Base-by-base conservation (phyloP, 2,329 filamentous ascomycete genomes). In the Plectosphaerella plurivora region DNA sequence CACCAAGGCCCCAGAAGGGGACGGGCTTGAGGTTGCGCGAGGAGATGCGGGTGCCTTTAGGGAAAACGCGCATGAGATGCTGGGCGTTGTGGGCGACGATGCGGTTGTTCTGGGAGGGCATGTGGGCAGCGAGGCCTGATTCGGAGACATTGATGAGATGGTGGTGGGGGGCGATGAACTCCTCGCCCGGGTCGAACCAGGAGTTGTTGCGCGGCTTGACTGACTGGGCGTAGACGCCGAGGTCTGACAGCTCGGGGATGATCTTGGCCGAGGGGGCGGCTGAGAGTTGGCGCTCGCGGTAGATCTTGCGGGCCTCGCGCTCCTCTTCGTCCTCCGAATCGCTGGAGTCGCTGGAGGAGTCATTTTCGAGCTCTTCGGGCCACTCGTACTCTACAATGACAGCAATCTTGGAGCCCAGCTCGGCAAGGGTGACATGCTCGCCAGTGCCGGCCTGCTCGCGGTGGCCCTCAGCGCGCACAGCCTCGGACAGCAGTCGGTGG, bases 121-220 rank as follows among this genome's bases (percentile, higher is more conserved):
- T 68, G 51, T 83, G 74, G 2, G 70, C 62, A 3, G 72, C 67
- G 1, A 88, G 69, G 0, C 81, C 82, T 1, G 76, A 78, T 64
- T 88, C 85, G 2, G 84, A 88, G 3, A 88, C 77, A 60, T 89
- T 88, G 74, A 87, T 84, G 56, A 86, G 77, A 53, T 86, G 83
- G 60, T 86, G 79, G 55, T 84, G 81, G 33, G 83, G 83, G 0
- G 75, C 79, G 52, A 87, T 82, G 62, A 73, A 62, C 24, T 79
- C 65, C 15, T 66, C 57, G 3, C 70, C 73, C 4, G 69, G 60
- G 16, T 82, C 77, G 61, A 77, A 87, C 85, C 85, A 88, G 0
- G 82, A 84, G 59, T 84, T 81, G 65, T 88, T 78, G 51, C 69
- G 68, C 1, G 85, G 85, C 62, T 88, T 88, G 52, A 88, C 83